Percentiles rank a stretch among this genome's conserved stretches.
Conservation (phyloP, 129 eudicot species). For the Calendula officinalis region DNA sequence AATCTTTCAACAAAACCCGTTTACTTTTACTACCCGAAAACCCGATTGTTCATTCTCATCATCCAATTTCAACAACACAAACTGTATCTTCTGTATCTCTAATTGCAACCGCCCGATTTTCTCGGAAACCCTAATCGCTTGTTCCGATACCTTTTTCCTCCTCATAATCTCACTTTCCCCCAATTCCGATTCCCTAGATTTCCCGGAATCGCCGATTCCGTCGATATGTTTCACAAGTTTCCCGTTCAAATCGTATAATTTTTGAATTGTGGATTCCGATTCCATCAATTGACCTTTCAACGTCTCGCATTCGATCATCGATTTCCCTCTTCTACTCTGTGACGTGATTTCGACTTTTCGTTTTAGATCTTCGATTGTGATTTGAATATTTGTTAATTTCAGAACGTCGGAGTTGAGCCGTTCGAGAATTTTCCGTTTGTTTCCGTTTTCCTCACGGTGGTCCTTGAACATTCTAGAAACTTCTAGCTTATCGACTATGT, state of each 20-base stretch:
- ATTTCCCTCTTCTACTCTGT: slow-evolving; percentile 52
- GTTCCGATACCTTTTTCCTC: slow-evolving; percentile 56
- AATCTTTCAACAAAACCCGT: slow-evolving; percentile 61
- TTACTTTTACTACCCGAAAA: slow-evolving; percentile 40
- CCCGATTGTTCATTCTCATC: slow-evolving; percentile 39
- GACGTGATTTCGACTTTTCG: slow-evolving; percentile 49
- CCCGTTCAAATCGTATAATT: slow-evolving; percentile 56
- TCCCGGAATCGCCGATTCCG: slow-evolving; percentile 14
- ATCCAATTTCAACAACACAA: slow-evolving; percentile 59
- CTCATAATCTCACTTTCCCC: slow-evolving; percentile 40
- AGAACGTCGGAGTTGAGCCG: slow-evolving; percentile 75
- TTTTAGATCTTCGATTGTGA: slow-evolving; percentile 71
- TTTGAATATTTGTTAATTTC: slow-evolving; percentile 71
- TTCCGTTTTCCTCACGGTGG: slow-evolving; percentile 36
- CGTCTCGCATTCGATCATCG: slow-evolving; percentile 43
- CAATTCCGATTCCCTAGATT: slow-evolving; percentile 15
- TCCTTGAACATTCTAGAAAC: slow-evolving; percentile 44
- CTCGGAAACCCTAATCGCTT: slow-evolving; percentile 71
- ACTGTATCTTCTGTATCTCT: slow-evolving; percentile 78
- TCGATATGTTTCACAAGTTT: slow-evolving; percentile 57
- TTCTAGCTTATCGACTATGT: slow-evolving; percentile 46
- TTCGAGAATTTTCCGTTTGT: slow-evolving; percentile 55
- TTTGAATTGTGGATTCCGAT: slow-evolving; percentile 55
- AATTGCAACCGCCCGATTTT: slow-evolving; percentile 75
- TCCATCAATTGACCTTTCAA: slow-evolving; percentile 61